Evolutionary conservation across 768 basidiomycete genomes (phyloP).

Genomic region (Gloeophyllum trabeum): DNA sequence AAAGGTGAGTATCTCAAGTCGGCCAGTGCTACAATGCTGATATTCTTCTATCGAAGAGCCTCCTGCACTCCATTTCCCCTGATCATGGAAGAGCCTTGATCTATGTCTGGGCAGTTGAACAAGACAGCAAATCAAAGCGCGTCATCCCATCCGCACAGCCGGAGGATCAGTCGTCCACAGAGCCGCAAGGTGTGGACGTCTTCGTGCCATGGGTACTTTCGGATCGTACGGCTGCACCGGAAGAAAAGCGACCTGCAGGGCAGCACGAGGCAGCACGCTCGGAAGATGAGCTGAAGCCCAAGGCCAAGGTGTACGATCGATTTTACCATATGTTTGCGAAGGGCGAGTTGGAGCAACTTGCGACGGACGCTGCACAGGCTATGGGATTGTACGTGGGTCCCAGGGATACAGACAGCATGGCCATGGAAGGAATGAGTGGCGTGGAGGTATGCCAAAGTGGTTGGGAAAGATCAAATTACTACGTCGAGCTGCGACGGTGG

Average conservation of each 20-base stretch:
- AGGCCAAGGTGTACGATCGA: slow-evolving; percentile 57
- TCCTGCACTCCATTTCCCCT: slow-evolving; percentile 56
- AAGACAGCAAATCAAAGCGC: slow-evolving; percentile 77
- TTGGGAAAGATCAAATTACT: slow-evolving; percentile 88
- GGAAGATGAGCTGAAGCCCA: slow-evolving; percentile 3
- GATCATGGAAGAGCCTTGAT: slow-evolving; percentile 71
- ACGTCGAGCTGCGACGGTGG: slow-evolving; percentile 69
- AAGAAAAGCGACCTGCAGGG: background rate
- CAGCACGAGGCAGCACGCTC: background rate
- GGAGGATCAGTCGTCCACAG: slow-evolving; percentile 2
- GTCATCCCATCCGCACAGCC: slow-evolving; percentile 32
- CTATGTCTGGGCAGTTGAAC: slow-evolving; percentile 96
- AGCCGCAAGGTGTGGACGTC: slow-evolving; percentile 54
- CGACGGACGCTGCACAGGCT: slow-evolving; percentile 47
- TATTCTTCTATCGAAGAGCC: slow-evolving; percentile 30
- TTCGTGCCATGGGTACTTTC: slow-evolving; percentile 80
- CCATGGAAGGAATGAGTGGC: slow-evolving; percentile 26
- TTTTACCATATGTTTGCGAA: slow-evolving; percentile 95
- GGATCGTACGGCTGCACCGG: background rate
- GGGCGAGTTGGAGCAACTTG: slow-evolving; percentile 63
- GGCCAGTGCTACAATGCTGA: background rate
- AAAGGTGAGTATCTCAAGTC: slow-evolving; percentile 33
- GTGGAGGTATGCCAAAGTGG: slow-evolving; percentile 62
- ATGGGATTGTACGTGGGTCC: slow-evolving; percentile 44
- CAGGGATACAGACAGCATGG: slow-evolving; percentile 7